Evolutionary conservation across 1,284 basidiomycete genomes (phyloP).

Genomic region (Heterobasidion occidentale): DNA sequence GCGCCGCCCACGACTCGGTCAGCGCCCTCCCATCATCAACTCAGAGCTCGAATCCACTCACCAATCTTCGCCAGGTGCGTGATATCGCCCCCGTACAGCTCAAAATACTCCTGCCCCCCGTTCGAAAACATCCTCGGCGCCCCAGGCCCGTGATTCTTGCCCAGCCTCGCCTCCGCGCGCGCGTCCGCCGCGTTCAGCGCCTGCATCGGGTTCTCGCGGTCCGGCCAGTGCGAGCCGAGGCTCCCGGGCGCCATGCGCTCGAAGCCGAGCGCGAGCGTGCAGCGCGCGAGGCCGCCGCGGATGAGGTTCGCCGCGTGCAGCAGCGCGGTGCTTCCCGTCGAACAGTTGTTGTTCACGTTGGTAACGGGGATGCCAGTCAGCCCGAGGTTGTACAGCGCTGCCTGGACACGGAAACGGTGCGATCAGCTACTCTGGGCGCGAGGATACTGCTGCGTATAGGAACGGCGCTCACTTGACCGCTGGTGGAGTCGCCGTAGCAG

Average conservation of each 20-base stretch:
- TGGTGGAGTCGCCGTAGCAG: constrained; percentile 74
- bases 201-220: constrained; percentile 53
- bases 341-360: constrained; percentile 85
- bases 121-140: constrained; percentile 75
- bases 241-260: constrained; percentile 83
- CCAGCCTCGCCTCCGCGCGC: constrained; percentile 49
- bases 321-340: constrained; percentile 70
- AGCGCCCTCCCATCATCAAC: not conserved
- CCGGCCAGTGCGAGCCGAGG: constrained; percentile 50
- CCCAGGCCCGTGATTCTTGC: constrained; percentile 60
- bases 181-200: constrained; percentile 35
- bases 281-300: constrained; percentile 66
- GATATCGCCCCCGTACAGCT: constrained; percentile 64
- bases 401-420: constrained; percentile 23
- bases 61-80: constrained; percentile 74
- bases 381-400: constrained; percentile 81
- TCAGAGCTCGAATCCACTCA: constrained; percentile 20
- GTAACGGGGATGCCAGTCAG: constrained; percentile 81
- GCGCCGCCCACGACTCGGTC: not conserved
- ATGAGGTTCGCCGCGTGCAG: constrained; percentile 64
- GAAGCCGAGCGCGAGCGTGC: constrained; percentile 79
- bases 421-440: not conserved
- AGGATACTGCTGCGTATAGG: not conserved
- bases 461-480: constrained; percentile 55
- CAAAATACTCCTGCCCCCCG: constrained; percentile 73